Base-by-base conservation (phyloP, 1,284 basidiomycete genomes). In the Rhizoctonia solani region DNA sequence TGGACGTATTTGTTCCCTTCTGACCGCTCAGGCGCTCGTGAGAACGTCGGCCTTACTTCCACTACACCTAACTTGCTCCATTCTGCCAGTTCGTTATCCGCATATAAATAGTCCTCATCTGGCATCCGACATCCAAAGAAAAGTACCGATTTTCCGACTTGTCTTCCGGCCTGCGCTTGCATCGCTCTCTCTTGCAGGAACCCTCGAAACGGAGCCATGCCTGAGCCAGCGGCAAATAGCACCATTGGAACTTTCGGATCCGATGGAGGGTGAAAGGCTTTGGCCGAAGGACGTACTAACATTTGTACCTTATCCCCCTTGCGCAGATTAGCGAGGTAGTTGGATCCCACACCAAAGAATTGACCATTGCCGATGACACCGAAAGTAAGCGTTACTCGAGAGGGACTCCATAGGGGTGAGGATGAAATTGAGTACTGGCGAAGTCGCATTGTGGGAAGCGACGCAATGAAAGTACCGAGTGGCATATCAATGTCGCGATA, bases 351-450 rank as follows among this genome's bases (percentile, higher is more conserved):
- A 32, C 82, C 83, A 32, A 81, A 74, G 75, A 81, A 81, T 2
- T 71, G 25, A 13, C 71, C 68, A 27, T 73, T 49, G 37, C 79
- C 77, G 61, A 83, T 72, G 30, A 83, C 80, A 67, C 79, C 80
- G 69, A 83, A 73, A 4, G 82, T 83, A 13, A 85, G 77, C 4
- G 80, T 78, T 9, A 79, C 81, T 55, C 76, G 77, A 25, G 75
- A 71, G 1, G 82, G 75, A 70, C 82, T 77, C 75, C 77, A 79
- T 11, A 84, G 76, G 1, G 82, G 82, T 0, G 82, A 82, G 1
- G 82, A 83, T 2, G 83, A 83, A 71, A 83, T 83, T 1, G 81
- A 82, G 73, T 84, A 83, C 73, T 83, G 80, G 21, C 82, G 74
- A 56, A 82, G 76, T 39, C 81, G 81, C 80, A 83, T 83, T 1